Evolutionary conservation across 441 rosid genomes (phyloP).

Genomic region (Flueggea neowawraea): DNA sequence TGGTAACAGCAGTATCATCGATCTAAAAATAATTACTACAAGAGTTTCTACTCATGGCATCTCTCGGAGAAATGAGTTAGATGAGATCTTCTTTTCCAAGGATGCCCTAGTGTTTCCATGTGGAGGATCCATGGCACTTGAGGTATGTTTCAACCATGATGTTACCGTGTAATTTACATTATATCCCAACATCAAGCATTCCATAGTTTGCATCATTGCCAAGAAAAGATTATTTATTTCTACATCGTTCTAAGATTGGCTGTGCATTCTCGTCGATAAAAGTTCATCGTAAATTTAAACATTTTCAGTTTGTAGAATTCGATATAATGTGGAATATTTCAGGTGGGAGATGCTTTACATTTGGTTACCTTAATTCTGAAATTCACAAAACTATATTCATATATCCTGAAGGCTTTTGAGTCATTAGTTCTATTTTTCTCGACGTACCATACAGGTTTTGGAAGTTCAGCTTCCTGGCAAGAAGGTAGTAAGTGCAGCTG

Average conservation of each 20-base stretch:
- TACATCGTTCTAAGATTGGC: no score
- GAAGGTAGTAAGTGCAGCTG: conserved; percentile 50
- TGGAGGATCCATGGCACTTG: conserved; percentile 58
- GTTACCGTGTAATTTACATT: no score
- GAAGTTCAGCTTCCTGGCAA: conserved; percentile 95
- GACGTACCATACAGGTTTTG: conserved; percentile 43
- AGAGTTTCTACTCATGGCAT: conserved; percentile 33
- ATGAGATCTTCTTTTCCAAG: conserved; percentile 37
- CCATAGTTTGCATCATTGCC: no score
- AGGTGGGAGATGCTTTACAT: background rate
- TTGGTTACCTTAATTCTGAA: background rate
- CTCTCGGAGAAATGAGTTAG: conserved; percentile 27
- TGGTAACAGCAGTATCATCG: conserved; percentile 34
- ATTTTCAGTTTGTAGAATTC: no score
- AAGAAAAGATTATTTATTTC: no score
- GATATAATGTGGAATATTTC: no score
- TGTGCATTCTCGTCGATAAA: no score
- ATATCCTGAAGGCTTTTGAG: background rate
- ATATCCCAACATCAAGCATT: no score
- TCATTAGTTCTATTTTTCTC: conserved; percentile 6
- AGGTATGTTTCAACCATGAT: conserved; percentile 40
- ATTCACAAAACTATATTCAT: background rate
- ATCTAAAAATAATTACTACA: conserved; percentile 76
- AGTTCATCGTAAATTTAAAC: no score
- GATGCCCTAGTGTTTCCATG: conserved; percentile 73